phyloP scores from a whole-genome alignment of 2,329 filamentous ascomycete genomes.

The Penicillium italicum region DNA sequence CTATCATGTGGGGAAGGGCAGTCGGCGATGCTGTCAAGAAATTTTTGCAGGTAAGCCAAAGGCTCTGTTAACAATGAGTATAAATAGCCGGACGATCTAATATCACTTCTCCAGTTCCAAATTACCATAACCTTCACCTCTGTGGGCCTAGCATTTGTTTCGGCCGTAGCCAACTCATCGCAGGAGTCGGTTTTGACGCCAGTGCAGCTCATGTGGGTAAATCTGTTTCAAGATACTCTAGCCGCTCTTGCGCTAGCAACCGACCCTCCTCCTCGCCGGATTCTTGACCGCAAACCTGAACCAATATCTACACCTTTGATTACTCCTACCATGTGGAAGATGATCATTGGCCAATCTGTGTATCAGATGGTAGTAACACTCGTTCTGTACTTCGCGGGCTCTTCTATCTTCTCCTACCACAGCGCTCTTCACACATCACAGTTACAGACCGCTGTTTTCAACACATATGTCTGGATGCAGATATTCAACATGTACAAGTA shows the following conservation, averaged over 20 bases:
- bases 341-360: constrained; percentile 41
- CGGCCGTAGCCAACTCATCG: constrained; percentile 54
- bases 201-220: constrained; percentile 64
- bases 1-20: constrained; percentile 57
- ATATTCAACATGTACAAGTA: constrained; percentile 66
- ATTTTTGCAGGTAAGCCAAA: constrained; percentile 49
- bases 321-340: constrained; percentile 43
- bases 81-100: background rate
- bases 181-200: constrained; percentile 59
- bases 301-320: constrained; percentile 42
- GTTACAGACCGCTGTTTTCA: constrained; percentile 63
- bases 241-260: constrained; percentile 61
- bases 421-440: constrained; percentile 41
- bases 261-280: constrained; percentile 54
- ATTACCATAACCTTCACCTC: constrained; percentile 66
- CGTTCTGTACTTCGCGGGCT: constrained; percentile 56
- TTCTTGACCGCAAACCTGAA: constrained; percentile 51
- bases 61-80: constrained; percentile 35
- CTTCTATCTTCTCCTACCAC: constrained; percentile 52
- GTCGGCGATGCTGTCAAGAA: constrained; percentile 60
- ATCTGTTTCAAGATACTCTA: constrained; percentile 65
- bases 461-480: constrained; percentile 69
- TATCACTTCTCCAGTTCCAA: constrained; percentile 36
- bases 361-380: constrained; percentile 38
- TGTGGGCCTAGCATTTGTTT: constrained; percentile 59